These are phyloP conservation scores for Somion occarium DNA, from an alignment of 1,284 basidiomycete species.

Conservation along the genomic window DNA sequence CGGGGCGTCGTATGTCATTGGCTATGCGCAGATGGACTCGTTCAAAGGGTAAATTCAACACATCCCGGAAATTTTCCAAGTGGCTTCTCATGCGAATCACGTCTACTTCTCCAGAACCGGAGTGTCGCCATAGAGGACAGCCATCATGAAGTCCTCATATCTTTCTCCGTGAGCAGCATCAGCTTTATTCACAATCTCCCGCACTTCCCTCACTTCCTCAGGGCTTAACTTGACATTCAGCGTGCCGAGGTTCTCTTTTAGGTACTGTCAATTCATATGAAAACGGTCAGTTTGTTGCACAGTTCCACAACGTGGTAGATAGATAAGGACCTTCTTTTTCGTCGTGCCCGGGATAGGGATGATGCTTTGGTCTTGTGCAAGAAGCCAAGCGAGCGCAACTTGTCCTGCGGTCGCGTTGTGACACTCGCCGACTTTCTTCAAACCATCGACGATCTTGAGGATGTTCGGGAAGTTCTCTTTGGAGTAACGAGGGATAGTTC, in stretches of 20 bases:
- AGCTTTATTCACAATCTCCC: slow-evolving; percentile 23
- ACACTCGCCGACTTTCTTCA: slow-evolving; percentile 27
- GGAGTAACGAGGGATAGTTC: slow-evolving; percentile 30
- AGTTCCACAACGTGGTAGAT: neutral
- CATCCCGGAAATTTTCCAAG: no score
- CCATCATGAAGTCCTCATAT: slow-evolving; percentile 14
- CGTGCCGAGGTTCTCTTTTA: slow-evolving; percentile 4
- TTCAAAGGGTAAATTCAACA: no score
- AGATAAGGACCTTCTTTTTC: slow-evolving; percentile 18
- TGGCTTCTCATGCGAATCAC: no score
- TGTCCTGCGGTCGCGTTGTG: slow-evolving; percentile 35
- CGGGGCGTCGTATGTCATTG: no score
- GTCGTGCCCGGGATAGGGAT: slow-evolving; percentile 34
- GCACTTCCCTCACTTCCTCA: slow-evolving; percentile 1
- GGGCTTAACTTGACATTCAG: slow-evolving; percentile 1
- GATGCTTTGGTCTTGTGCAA: slow-evolving; percentile 31
- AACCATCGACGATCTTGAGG: slow-evolving; percentile 33
- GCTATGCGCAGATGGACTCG: no score
- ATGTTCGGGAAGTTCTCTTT: slow-evolving; percentile 42
- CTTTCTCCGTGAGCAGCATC: slow-evolving; percentile 18
- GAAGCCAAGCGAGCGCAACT: slow-evolving; percentile 39
- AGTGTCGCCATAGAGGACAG: slow-evolving; percentile 14
- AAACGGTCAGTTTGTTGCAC: neutral
- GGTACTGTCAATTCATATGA: slow-evolving; percentile 1
- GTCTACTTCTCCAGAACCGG: no score